phyloP scores from a whole-genome alignment of 2,329 filamentous ascomycete species.

The Saccharata proteae region DNA sequence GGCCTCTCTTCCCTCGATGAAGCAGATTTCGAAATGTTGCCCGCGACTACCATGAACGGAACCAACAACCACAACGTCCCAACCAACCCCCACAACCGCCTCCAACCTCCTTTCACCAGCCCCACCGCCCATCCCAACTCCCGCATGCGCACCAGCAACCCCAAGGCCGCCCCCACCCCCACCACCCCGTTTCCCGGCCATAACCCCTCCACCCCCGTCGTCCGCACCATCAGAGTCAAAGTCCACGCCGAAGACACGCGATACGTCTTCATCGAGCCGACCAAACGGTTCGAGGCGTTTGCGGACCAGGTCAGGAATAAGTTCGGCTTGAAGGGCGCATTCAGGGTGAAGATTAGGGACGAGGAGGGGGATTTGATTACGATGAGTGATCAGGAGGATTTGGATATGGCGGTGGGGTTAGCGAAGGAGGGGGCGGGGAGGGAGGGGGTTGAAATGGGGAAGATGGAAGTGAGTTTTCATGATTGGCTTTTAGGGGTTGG shows the following conservation, averaged over 20 bases:
- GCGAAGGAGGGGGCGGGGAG: slow-evolving; percentile 57
- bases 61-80: slow-evolving; percentile 7
- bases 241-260: slow-evolving; percentile 78
- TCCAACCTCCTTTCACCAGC: slow-evolving; percentile 9
- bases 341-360: slow-evolving; percentile 82
- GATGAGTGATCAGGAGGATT: slow-evolving; percentile 89
- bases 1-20: slow-evolving; percentile 65
- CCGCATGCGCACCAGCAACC: slow-evolving; percentile 13
- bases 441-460: slow-evolving; percentile 71
- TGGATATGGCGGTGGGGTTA: slow-evolving; percentile 71
- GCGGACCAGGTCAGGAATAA: slow-evolving; percentile 73
- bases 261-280: slow-evolving; percentile 73
- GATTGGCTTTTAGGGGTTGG: not conserved
- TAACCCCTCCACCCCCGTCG: too few relatives aligned
- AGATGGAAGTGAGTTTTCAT: slow-evolving; percentile 79
- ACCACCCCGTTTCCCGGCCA: slow-evolving; percentile 28
- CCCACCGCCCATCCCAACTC: slow-evolving; percentile 1
- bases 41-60: too few relatives aligned
- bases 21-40: slow-evolving; percentile 69
- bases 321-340: slow-evolving; percentile 62
- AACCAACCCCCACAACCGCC: slow-evolving; percentile 3
- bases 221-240: slow-evolving; percentile 76
- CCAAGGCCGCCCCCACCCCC: slow-evolving; percentile 25
- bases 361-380: slow-evolving; percentile 95
- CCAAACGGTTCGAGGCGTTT: slow-evolving; percentile 64